Evolutionary conservation across 257 asterid genomes (phyloP).

Genomic region (Fraxinus quadrangulata): DNA sequence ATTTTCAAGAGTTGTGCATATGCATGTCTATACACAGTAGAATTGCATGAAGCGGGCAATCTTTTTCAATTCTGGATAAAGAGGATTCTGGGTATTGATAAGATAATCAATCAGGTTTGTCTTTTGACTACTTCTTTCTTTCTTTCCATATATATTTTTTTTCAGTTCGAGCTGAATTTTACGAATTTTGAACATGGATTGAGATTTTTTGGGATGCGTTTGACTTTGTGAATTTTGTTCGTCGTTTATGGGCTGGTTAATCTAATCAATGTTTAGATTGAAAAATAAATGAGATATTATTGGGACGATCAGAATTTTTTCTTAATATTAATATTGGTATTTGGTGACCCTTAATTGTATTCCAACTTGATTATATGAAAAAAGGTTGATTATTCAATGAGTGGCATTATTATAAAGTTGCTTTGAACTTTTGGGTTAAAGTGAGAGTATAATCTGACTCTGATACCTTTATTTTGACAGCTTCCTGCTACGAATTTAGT

Average conservation of each 20-base stretch:
- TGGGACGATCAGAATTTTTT: not conserved
- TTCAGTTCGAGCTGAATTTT: constrained; percentile 16
- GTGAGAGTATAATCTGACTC: constrained; percentile 20
- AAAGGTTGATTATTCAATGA: constrained; percentile 26
- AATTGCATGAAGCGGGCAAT: not conserved
- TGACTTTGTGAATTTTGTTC: not conserved
- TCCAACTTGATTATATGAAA: constrained; percentile 12
- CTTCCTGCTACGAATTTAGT: constrained; percentile 31
- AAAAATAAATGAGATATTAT: constrained; percentile 8
- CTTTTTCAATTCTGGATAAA: not conserved
- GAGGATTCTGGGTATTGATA: not conserved
- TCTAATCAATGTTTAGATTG: constrained; percentile 15
- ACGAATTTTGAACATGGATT: constrained; percentile 2
- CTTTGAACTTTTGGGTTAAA: constrained; percentile 9
- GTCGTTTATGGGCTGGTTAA: constrained; percentile 8
- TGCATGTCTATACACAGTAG: constrained; percentile 4
- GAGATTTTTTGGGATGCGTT: not conserved
- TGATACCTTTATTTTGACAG: not conserved
- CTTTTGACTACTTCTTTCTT: not conserved
- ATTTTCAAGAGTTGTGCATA: not conserved
- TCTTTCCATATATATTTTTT: not conserved
- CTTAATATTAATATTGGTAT: not conserved
- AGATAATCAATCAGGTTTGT: constrained; percentile 23
- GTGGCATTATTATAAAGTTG: not conserved
- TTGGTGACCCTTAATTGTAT: not conserved